A percentile compares a stretch with the other conserved stretches of the same genome.
These are phyloP conservation scores for Heliamphora exappendiculata DNA, from an alignment of 148 eudicot genomes.

Conservation along the genomic window DNA sequence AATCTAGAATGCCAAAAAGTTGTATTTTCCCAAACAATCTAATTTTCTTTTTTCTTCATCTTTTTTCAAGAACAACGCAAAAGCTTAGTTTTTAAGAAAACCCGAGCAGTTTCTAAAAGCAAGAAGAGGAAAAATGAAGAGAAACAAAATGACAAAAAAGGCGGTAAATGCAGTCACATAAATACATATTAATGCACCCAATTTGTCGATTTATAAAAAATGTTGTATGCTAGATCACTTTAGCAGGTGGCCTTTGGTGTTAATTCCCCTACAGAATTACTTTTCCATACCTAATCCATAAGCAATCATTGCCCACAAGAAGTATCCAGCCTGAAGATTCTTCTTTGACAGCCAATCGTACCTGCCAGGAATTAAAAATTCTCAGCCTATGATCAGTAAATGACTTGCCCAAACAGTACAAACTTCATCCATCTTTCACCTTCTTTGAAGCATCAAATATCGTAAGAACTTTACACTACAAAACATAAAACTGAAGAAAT, in stretches of 20 bases:
- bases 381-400: neutral
- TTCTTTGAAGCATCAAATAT: neutral
- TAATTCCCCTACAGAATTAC: neutral
- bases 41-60: too few relatives aligned
- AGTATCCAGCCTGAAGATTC: conserved; percentile 74
- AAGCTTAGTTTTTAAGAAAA: too few relatives aligned
- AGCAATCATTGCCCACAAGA: conserved; percentile 87
- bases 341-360: conserved; percentile 92
- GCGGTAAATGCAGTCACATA: neutral
- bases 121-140: neutral
- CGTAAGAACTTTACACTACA: neutral
- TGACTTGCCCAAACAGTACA: neutral
- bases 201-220: neutral
- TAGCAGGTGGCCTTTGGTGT: neutral
- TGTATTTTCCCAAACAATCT: too few relatives aligned
- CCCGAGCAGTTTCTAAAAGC: too few relatives aligned
- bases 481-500: neutral
- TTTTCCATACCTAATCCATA: conserved; percentile 69
- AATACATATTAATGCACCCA: neutral
- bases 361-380: conserved; percentile 34
- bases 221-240: neutral
- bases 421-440: neutral
- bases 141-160: neutral
- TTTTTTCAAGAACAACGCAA: too few relatives aligned
- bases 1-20: too few relatives aligned